Percentiles rank a stretch among this genome's conserved stretches.
Evolutionary conservation across 495 filamentous ascomycete genomes (phyloP).

Genomic region (Tuber borchii): DNA sequence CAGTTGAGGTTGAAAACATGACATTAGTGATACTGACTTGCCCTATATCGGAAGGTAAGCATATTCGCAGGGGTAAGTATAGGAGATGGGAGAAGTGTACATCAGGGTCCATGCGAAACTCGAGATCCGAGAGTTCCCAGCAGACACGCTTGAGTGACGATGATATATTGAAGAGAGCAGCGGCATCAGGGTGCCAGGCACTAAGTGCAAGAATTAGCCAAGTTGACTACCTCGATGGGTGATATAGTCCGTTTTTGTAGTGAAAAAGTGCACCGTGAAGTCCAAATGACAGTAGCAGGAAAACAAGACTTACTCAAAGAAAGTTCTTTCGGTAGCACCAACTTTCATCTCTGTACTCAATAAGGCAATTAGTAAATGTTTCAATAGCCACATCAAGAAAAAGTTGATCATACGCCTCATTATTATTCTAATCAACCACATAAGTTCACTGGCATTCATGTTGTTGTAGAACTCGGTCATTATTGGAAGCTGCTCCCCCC

Average conservation of each 20-base stretch:
- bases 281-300: neutral
- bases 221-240: constrained; percentile 4
- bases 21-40: constrained; percentile 73
- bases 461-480: constrained; percentile 74
- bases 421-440: constrained; percentile 92
- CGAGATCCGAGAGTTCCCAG: constrained; percentile 83
- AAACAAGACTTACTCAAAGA: constrained; percentile 53
- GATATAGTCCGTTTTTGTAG: neutral
- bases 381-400: neutral
- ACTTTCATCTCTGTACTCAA: constrained; percentile 71
- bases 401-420: constrained; percentile 52
- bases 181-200: constrained; percentile 84
- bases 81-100: constrained; percentile 6
- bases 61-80: neutral
- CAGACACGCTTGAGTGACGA: constrained; percentile 85
- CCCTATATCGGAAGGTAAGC: constrained; percentile 42
- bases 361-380: neutral
- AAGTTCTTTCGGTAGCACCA: constrained; percentile 89
- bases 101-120: constrained; percentile 65
- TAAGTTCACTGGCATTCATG: constrained; percentile 90
- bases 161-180: constrained; percentile 82
- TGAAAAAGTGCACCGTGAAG: neutral
- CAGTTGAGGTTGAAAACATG: constrained; percentile 94
- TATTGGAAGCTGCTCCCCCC: constrained; percentile 67
- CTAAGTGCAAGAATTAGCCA: constrained; percentile 5